Evolutionary conservation across 73 alveolate species (phyloP), one percentile per base, ranked within the genome.

Genomic region (Symbiodinium natans): DNA sequence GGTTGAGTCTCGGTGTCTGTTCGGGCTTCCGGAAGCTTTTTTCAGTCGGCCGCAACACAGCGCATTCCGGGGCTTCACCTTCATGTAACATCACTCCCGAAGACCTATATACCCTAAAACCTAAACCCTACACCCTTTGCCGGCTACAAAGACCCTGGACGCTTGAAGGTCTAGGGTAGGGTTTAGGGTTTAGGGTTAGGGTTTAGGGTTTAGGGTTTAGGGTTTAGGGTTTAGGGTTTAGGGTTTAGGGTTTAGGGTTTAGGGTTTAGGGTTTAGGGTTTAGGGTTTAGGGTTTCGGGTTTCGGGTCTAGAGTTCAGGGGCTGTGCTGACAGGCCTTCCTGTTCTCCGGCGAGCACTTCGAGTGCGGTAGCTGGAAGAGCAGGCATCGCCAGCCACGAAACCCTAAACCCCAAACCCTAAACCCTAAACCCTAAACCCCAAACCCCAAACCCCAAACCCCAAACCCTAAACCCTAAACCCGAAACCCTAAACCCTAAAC

Each of bases 341-440:
- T 88, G 34, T 88, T 88, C 74, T 88, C 95, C 43, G 95, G 95
- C 21, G 95, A 88, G 77, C 68, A 88, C 71, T 88, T 88, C 54
- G 95, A 88, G 63, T 88, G 48, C 7, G 95, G 95, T 31, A 86
- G 86, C 42, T 88, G 95, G 95, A 56, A 63, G 75, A 86, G 25
- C 13, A 52, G 68, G 68, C 27, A 2, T 52, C 27, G 25, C 5
- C 1, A 4, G 68, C 17, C 21, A 11, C 68, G 13, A 52, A 17
- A 52, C 1, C 7, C 68, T 52, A 52, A 7, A 10, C 27, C 25
- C 27, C 0, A 52, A 52, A 11, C 13, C 13, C 59, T 46, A 46
- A 0, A 46, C 17, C 25, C 59, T 1, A 46, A 46, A 21, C 59
- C 59, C 59, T 46, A 46, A 13, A 13, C 17, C 68, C 0, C 68